Evolutionary conservation across 441 rosid genomes (phyloP).

Genomic region (Gossypium gossypioides): DNA sequence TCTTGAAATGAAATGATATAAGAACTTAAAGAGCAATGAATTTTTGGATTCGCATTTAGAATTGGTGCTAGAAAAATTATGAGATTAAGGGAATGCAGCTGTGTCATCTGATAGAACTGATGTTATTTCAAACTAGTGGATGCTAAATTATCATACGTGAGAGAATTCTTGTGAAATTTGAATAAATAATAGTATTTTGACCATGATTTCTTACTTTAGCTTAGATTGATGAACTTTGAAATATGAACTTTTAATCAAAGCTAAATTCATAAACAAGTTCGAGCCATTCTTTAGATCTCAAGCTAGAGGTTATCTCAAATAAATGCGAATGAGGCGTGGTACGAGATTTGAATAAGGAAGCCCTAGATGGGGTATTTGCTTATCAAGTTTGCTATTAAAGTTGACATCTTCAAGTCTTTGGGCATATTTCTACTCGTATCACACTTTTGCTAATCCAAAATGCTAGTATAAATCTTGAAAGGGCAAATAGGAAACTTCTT

Average conservation of each 20-base stretch:
- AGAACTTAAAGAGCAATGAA: not conserved
- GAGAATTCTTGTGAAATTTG: not conserved
- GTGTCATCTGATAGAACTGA: not conserved
- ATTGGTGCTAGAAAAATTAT: not conserved
- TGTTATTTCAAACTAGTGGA: not conserved
- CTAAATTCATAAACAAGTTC: not conserved
- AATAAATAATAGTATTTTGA: not conserved
- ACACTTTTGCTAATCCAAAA: not conserved
- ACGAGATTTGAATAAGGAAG: not conserved
- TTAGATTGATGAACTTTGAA: not conserved
- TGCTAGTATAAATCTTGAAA: not conserved
- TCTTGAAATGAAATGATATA: not conserved
- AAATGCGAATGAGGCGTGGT: not conserved
- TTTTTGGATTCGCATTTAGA: not conserved
- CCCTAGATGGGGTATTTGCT: not conserved
- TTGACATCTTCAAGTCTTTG: not conserved
- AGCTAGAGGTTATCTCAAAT: not conserved
- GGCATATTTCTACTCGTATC: not conserved
- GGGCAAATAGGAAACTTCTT: not conserved
- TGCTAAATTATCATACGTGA: not conserved
- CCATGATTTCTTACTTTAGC: not conserved
- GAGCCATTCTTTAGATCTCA: not conserved
- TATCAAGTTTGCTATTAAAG: not conserved
- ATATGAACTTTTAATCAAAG: not conserved
- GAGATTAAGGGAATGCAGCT: not conserved